Evolutionary conservation across 225 moss, liverwort and hornwort species (phyloP).

Genomic region (Rhytidiadelphus loreus): DNA sequence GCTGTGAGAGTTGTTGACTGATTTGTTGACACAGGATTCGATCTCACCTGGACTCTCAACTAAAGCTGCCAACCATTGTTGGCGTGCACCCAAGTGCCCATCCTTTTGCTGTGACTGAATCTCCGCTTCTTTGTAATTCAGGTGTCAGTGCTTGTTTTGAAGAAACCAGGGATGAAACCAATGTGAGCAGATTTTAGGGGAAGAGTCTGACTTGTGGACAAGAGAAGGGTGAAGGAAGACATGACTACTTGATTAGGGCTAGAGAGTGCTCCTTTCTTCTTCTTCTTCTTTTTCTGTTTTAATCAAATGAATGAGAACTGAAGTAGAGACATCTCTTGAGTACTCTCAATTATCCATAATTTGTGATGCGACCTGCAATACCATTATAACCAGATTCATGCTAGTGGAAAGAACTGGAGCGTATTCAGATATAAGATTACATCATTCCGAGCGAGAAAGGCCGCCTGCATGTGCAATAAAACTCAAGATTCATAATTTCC

Average conservation of each 20-base stretch:
- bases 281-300: neutral
- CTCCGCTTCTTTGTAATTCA: neutral
- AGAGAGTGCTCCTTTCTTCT: neutral
- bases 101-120: neutral
- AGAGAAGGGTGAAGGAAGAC: neutral
- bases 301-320: neutral
- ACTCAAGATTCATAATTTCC: neutral
- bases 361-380: neutral
- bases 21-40: neutral
- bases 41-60: neutral
- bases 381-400: neutral
- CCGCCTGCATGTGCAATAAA: neutral
- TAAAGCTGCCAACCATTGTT: conserved; percentile 20
- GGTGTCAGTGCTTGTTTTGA: neutral
- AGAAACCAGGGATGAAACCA: neutral
- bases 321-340: neutral
- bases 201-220: neutral
- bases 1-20: neutral
- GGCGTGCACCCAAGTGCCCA: conserved; percentile 2
- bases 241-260: neutral
- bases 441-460: neutral
- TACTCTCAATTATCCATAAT: neutral
- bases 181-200: neutral
- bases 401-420: neutral
- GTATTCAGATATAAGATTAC: neutral